Base-by-base conservation (phyloP, 176 grass and related monocot genomes). In the Bothriochloa decipiens region DNA sequence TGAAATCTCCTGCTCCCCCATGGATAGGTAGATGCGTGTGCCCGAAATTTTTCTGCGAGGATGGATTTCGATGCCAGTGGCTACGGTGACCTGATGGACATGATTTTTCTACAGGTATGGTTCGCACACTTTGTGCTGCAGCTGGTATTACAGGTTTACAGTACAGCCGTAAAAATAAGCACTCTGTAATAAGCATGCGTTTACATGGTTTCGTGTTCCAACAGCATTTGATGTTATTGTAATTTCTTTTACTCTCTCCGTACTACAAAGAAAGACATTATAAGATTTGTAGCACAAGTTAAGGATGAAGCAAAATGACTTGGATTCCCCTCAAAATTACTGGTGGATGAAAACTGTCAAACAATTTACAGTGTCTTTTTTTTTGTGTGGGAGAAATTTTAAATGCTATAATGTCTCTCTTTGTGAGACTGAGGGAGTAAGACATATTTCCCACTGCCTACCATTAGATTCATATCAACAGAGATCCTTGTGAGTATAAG, bases 71-170 rank as follows among this genome's bases (percentile, higher is more conserved):
- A 26, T 3, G 82, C 28, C 18, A 74, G 81, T 20, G 68, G 60
- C 18, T 41, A 85, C 43, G 77, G 23, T 62, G 88, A 80, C 46
- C 75, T 79, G 58, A 86, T 89, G 53, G 84, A 94, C 88, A 33
- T 70, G 23, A 85, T 94, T 81, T 97, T 97, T 77, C 75, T 89
- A 79, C 92, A 92, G 88, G 95, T 97, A 91, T 65, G 64, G 7
- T 65, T 76, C 60, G 55, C 68, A 57, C 49, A 69, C 16, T 49
- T 76, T 7, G 39, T 47, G 37, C 47, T 63, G 39, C 26, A 69
- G 79, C 40, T 37, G 36, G 16, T 61, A 35, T 55, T 68, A 41
- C 45, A 68, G 22, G 61, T 25, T 66, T 61, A 32, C 18, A 58
- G 3, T 68, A 72, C 41, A 41, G 20, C 25, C 12, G 16, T 8